Conservation (phyloP, 2,329 filamentous ascomycete genomes). For the Penicillium brevicompactum region DNA sequence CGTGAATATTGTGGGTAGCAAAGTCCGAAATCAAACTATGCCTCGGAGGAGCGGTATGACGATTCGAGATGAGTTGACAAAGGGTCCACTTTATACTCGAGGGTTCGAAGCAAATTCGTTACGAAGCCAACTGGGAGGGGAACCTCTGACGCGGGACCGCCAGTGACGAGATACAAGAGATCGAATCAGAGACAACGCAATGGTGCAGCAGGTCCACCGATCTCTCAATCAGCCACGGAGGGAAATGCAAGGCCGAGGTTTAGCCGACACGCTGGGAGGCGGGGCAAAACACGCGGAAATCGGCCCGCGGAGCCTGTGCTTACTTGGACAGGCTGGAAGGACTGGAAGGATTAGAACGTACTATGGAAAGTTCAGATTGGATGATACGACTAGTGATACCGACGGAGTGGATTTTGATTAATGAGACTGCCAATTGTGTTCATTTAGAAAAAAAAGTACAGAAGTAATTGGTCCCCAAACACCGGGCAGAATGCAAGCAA, state of each 20-base stretch:
- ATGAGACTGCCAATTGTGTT: not conserved
- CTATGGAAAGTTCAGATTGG: not conserved
- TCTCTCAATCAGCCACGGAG: constrained; percentile 27
- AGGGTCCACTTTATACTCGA: not conserved
- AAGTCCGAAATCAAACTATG: not conserved
- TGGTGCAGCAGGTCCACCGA: not conserved
- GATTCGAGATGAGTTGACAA: not conserved
- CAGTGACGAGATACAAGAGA: not conserved
- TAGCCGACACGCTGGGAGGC: constrained; percentile 21
- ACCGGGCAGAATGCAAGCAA: constrained; percentile 26
- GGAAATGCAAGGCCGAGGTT: constrained; percentile 26
- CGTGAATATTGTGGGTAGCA: not conserved
- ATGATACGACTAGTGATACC: no score
- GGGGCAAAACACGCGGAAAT: constrained; percentile 15
- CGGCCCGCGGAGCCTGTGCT: constrained; percentile 18
- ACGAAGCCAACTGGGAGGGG: constrained; percentile 3
- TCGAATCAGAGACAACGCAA: not conserved
- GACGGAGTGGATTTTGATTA: not conserved
- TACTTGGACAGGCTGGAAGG: not conserved
- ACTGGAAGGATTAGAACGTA: not conserved
- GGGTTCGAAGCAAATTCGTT: not conserved
- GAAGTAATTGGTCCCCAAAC: constrained; percentile 21
- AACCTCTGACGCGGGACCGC: not conserved
- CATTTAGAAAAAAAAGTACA: constrained; percentile 15
- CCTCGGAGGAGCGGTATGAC: not conserved